Evolutionary conservation across 2,329 filamentous ascomycete species (phyloP).

Genomic region (Aspergillus cejpii): DNA sequence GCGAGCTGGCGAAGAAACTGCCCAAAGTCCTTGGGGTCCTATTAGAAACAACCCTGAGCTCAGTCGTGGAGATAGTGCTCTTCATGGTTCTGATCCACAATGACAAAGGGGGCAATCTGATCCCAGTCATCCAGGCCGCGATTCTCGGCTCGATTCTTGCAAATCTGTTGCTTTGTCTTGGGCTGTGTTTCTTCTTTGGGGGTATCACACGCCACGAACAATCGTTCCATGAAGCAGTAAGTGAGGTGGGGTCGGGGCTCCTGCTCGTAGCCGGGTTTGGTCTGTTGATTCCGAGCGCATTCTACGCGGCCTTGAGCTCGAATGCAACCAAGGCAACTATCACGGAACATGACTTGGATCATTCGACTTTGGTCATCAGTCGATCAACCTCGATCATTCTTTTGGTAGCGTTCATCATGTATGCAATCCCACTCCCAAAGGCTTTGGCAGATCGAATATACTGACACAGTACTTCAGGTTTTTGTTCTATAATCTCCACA

Average conservation of each 20-base stretch:
- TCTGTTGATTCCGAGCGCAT: constrained; percentile 42
- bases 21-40: constrained; percentile 57
- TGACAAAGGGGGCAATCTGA: constrained; percentile 41
- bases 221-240: constrained; percentile 66
- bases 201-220: constrained; percentile 62
- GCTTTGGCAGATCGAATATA: neutral
- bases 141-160: constrained; percentile 78
- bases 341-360: constrained; percentile 39
- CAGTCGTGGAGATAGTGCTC: constrained; percentile 72
- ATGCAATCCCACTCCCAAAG: constrained; percentile 18
- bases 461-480: constrained; percentile 31
- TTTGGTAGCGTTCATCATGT: constrained; percentile 61
- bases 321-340: constrained; percentile 38
- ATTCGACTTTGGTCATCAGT: constrained; percentile 58
- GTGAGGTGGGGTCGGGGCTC: constrained; percentile 70
- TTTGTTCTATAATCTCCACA: constrained; percentile 66
- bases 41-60: constrained; percentile 56
- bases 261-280: constrained; percentile 66
- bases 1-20: constrained; percentile 66
- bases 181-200: constrained; percentile 71
- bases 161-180: constrained; percentile 72
- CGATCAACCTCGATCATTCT: constrained; percentile 65
- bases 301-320: constrained; percentile 41
- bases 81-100: constrained; percentile 67
- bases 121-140: constrained; percentile 72